Evolutionary conservation across 2,329 filamentous ascomycete genomes (phyloP), one percentile per base, ranked within the genome.

Genomic region (Ophidiomyces ophidiicola): DNA sequence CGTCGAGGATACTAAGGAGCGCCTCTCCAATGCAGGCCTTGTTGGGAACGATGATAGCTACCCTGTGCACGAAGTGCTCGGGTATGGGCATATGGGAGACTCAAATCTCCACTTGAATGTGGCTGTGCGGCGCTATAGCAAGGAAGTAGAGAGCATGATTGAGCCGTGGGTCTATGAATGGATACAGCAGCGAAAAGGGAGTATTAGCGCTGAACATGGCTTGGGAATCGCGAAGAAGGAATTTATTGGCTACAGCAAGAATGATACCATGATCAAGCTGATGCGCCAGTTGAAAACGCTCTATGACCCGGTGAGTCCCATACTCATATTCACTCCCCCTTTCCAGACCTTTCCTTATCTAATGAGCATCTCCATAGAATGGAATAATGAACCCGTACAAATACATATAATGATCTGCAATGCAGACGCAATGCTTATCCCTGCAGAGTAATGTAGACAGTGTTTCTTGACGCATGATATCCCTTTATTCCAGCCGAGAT

Each of bases 361-460:
- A 37, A 20, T 33, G 45, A 12, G 2, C 6, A 10, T 40, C 12
- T 31, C 5, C 42, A 21, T 50, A 93, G 85, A 94, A 94, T 51
- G 87, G 86, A 33, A 96, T 96, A 62, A 92, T 96, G 85, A 96
- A 94, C 64, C 88, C 88, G 0, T 96, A 96, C 70, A 96, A 96
- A 66, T 96, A 94, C 60, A 81, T 96, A 34, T 63, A 57, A 46
- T 29, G n/a, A 6, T 26, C 18, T 23, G 17, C 2, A 11, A n/a
- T 21, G 18, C 14, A 23, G 23, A 6, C n/a, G 8, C n/a, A n/a
- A n/a, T n/a, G n/a, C n/a, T n/a, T n/a, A n/a, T n/a, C n/a, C n/a
- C n/a, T n/a, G n/a, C n/a, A n/a, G n/a, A n/a, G n/a, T n/a, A n/a
- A n/a, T n/a, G n/a, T n/a, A n/a, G n/a, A n/a, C n/a, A n/a, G n/a